Conservation (phyloP, 768 basidiomycete genomes). For the Pilatotrama ljubarskyi region DNA sequence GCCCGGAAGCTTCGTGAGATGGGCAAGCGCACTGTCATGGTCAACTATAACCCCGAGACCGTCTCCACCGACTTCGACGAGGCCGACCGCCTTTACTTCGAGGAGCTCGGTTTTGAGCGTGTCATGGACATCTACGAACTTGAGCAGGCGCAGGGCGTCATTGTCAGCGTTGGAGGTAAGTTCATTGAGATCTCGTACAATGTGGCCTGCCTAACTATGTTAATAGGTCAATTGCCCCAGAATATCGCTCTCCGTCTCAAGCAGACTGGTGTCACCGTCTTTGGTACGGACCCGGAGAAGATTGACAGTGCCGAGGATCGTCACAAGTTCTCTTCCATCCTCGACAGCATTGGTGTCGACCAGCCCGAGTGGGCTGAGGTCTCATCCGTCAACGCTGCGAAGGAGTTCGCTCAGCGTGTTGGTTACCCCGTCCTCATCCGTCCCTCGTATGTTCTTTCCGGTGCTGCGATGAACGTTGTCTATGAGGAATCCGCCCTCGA, state of each 20-base stretch:
- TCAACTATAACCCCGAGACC: slow-evolving; percentile 99
- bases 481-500: slow-evolving; percentile 88
- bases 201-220: neutral
- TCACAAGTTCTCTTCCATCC: slow-evolving; percentile 97
- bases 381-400: slow-evolving; percentile 84
- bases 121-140: slow-evolving; percentile 99
- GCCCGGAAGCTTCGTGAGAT: slow-evolving; percentile 88
- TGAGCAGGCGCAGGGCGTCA: slow-evolving; percentile 88
- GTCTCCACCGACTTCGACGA: slow-evolving; percentile 99
- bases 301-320: slow-evolving; percentile 98
- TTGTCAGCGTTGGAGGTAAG: slow-evolving; percentile 95
- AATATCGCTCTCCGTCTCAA: slow-evolving; percentile 98
- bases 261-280: slow-evolving; percentile 84
- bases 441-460: slow-evolving; percentile 97
- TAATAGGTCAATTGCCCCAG: slow-evolving; percentile 90
- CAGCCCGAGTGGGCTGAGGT: slow-evolving; percentile 97
- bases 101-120: slow-evolving; percentile 95
- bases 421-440: slow-evolving; percentile 98
- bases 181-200: neutral
- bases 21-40: slow-evolving; percentile 96
- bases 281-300: slow-evolving; percentile 92
- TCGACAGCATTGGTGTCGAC: slow-evolving; percentile 93
- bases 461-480: slow-evolving; percentile 99
- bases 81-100: slow-evolving; percentile 98
- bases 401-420: slow-evolving; percentile 86